These are phyloP conservation scores for Coniochaeta pulveracea DNA, from an alignment of 2,329 filamentous ascomycete species.

Conservation along the genomic window DNA sequence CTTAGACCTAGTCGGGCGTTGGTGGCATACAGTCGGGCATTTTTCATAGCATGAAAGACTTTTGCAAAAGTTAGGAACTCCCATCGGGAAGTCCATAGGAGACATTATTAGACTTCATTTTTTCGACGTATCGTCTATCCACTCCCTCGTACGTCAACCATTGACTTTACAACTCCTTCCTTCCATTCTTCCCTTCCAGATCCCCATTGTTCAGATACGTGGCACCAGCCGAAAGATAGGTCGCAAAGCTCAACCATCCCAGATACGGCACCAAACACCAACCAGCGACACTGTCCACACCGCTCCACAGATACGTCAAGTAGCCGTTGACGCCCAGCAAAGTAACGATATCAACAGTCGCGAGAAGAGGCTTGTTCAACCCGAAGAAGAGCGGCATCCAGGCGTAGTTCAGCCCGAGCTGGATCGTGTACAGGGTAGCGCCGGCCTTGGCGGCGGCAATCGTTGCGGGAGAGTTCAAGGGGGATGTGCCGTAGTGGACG, in stretches of 20 bases:
- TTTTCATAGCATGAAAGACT: no score
- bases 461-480: constrained; percentile 40
- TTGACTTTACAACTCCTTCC: constrained; percentile 8
- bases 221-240: constrained; percentile 65
- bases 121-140: no score
- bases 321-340: constrained; percentile 64
- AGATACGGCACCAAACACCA: constrained; percentile 74
- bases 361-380: constrained; percentile 59
- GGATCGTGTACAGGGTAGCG: constrained; percentile 73
- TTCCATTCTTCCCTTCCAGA: constrained; percentile 24
- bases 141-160: no score
- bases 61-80: no score
- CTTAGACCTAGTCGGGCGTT: no score
- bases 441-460: constrained; percentile 51
- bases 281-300: constrained; percentile 60
- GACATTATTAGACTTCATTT: no score
- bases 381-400: constrained; percentile 94
- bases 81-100: no score
- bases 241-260: constrained; percentile 78
- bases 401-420: constrained; percentile 72
- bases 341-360: constrained; percentile 63
- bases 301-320: constrained; percentile 64
- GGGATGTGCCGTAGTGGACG: constrained; percentile 49
- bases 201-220: constrained; percentile 62
- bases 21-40: no score